Evolutionary conservation across 768 basidiomycete species (phyloP), one percentile per base, ranked within the genome.

Genomic region (Amanita inopinata): DNA sequence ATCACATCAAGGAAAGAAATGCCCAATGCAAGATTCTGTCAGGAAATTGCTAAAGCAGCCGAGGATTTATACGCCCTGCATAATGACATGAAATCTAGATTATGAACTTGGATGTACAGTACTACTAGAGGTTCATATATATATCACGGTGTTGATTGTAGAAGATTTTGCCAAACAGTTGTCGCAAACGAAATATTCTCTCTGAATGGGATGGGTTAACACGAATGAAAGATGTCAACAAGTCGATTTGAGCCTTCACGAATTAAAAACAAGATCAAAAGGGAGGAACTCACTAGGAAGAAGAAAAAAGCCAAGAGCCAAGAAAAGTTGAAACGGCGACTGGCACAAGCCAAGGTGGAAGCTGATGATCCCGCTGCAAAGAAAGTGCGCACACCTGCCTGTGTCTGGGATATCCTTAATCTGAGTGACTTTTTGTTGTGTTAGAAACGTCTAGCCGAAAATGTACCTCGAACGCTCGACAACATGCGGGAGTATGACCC

Each of bases 391-490:
- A 40, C 11, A 10, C 15, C 18, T 12, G 9, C 11, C n/a, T 12
- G 18, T 36, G 28, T 34, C 8, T 31, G 8, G 12, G 30, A 4
- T 1, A 33, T 1, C 5, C 2, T 14, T 15, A 15, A 19, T 33
- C 17, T n/a, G n/a, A n/a, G n/a, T 43, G 8, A 49, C 20, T 18
- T 23, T 50, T 10, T 19, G 9, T 8, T 17, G 22, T 30, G 24
- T 8, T 45, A 93, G 90, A 82, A 81, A 79, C 79, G 92, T 44
- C 63, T 87, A 17, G 72, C 76, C 4, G 77, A 84, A 53, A 96
- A 96, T 66, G 71, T 93, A 7, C 93, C 93, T 0, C 74, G 75
- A 33, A 99, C 96, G 0, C 75, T 97, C 17, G 96, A 99, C 56
- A 98, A 97, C 57, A 85, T 80, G 46, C 79, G 93, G 48, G 83